Conservation (phyloP, 2,329 filamentous ascomycete genomes). For the Neofusicoccum ribis region DNA sequence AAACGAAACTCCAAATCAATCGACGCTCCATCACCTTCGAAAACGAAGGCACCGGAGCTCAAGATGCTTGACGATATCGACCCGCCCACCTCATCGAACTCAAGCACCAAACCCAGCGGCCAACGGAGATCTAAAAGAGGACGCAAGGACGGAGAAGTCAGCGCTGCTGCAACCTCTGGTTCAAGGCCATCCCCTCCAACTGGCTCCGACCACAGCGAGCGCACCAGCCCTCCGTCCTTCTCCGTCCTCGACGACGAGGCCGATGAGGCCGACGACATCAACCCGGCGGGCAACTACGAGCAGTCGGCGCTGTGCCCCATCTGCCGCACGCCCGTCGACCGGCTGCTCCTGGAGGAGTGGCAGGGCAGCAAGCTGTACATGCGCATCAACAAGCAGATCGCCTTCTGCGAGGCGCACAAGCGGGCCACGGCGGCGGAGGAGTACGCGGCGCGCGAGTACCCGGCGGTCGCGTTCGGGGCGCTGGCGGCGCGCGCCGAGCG, state of each 20-base stretch:
- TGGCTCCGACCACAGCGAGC: background rate
- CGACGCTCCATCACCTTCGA: background rate
- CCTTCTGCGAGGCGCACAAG: constrained; percentile 40
- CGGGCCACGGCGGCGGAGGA: constrained; percentile 36
- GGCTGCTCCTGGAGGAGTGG: background rate
- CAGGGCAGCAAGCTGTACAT: constrained; percentile 41
- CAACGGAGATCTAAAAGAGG: too few species aligned
- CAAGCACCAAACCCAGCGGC: background rate
- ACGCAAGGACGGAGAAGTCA: too few species aligned
- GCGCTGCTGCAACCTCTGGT: too few species aligned
- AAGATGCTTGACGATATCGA: background rate
- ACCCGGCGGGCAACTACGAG: constrained; percentile 5
- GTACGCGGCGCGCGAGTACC: constrained; percentile 62
- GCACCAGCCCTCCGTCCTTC: background rate
- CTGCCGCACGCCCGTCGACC: constrained; percentile 6
- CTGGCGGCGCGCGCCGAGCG: constrained; percentile 60
- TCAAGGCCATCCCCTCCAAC: background rate
- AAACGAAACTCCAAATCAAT: background rate
- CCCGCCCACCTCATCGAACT: background rate
- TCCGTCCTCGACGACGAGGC: background rate
- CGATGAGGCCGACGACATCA: background rate
- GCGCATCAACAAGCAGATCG: constrained; percentile 57
- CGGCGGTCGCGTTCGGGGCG: constrained; percentile 66
- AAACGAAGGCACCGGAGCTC: background rate
- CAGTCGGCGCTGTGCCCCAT: constrained; percentile 5